phyloP scores from a whole-genome alignment of 176 grass and related monocot species.

The Carex kokanica region DNA sequence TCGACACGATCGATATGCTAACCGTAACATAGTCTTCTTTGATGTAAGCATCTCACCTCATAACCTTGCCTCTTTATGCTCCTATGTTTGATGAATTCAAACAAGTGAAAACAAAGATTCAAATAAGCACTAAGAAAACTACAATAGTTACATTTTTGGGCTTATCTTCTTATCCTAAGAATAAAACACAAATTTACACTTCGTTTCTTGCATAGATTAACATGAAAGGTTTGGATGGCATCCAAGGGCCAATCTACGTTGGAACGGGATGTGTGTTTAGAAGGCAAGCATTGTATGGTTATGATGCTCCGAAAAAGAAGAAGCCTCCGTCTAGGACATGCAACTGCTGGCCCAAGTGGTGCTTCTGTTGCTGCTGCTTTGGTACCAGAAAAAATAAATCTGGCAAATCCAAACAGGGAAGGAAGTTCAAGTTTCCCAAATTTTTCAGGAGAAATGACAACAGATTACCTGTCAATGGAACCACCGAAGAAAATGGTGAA shows the following conservation, averaged over 20 bases:
- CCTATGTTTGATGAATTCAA: not conserved
- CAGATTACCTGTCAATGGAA: slow-evolving; percentile 50
- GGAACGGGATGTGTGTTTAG: slow-evolving; percentile 89
- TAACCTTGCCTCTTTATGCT: not conserved
- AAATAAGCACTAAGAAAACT: not conserved
- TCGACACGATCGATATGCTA: slow-evolving; percentile 83
- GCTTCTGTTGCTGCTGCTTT: slow-evolving; percentile 43
- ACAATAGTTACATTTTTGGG: not conserved
- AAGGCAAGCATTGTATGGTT: slow-evolving; percentile 76
- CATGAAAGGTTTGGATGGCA: slow-evolving; percentile 96
- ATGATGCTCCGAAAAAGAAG: slow-evolving; percentile 83
- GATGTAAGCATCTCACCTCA: slow-evolving; percentile 56
- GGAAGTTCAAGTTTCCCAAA: slow-evolving; percentile 55
- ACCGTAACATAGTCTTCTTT: slow-evolving; percentile 84
- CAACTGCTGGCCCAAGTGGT: slow-evolving; percentile 93
- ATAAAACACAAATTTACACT: not conserved
- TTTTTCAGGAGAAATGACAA: slow-evolving; percentile 63
- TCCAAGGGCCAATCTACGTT: slow-evolving; percentile 97
- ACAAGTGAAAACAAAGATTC: not conserved
- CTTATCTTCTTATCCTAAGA: not conserved
- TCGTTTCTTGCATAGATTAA: slow-evolving; percentile 53
- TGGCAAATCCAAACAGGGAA: slow-evolving; percentile 39
- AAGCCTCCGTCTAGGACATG: slow-evolving; percentile 80
- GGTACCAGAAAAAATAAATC: slow-evolving; percentile 52
- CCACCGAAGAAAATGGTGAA: slow-evolving; percentile 55